Percentiles rank a stretch among this genome's conserved stretches.
These are phyloP conservation scores for Alisma plantagoaquatica DNA, from an alignment of 106 monocot species.

Conservation along the genomic window DNA sequence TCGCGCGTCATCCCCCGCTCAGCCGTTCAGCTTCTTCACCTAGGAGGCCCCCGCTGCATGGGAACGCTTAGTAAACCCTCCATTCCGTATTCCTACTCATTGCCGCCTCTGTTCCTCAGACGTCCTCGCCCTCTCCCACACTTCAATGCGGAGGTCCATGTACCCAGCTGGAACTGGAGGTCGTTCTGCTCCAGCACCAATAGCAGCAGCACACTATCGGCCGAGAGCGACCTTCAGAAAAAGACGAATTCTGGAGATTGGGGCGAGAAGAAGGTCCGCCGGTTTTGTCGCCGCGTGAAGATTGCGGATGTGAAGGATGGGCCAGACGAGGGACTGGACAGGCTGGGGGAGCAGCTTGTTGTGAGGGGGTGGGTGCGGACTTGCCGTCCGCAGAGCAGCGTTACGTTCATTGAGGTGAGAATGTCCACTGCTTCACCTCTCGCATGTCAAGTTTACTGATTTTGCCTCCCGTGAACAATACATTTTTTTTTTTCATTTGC, in stretches of 20 bases:
- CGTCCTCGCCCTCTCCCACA: background rate
- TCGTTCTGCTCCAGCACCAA: no score
- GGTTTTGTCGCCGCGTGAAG: slow-evolving; percentile 55
- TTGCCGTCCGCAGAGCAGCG: slow-evolving; percentile 77
- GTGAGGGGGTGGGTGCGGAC: slow-evolving; percentile 92
- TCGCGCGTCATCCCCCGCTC: background rate
- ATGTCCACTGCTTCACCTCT: background rate
- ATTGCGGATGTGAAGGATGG: slow-evolving; percentile 77
- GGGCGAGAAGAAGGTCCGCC: slow-evolving; percentile 26
- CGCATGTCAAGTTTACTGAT: background rate
- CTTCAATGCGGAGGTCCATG: background rate
- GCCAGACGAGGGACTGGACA: slow-evolving; percentile 41
- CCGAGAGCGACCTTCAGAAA: slow-evolving; percentile 12
- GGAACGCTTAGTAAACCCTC: no score
- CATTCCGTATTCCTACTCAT: no score
- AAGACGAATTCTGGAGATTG: background rate
- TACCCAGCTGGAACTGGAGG: slow-evolving; percentile 3
- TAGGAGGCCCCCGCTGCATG: background rate
- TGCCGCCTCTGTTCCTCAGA: background rate
- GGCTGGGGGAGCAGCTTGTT: slow-evolving; percentile 45
- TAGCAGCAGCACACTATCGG: slow-evolving; percentile 27
- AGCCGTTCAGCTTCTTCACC: background rate
- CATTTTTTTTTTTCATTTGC: no score
- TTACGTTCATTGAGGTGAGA: slow-evolving; percentile 87
- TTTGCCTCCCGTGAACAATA: no score